Percentiles rank a stretch among this genome's conserved stretches.
These are phyloP conservation scores for Pseudoneurospora amorphoporcata DNA, from an alignment of 495 filamentous ascomycete species.

Conservation along the genomic window DNA sequence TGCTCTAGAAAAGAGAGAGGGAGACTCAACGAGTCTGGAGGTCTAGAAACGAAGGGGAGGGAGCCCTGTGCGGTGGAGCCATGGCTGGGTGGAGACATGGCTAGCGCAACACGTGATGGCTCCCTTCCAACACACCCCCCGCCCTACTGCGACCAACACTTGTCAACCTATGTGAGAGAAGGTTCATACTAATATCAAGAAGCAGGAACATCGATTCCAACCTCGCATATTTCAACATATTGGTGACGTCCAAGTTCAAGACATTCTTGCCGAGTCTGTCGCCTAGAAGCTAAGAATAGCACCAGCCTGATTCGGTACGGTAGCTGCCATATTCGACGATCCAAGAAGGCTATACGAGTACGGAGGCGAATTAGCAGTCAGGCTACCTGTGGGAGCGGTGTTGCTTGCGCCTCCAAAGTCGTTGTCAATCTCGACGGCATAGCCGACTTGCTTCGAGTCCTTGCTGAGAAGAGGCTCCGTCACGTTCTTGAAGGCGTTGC, in stretches of 20 bases:
- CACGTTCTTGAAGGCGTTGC: constrained; percentile 43
- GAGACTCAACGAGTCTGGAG: too few relatives aligned
- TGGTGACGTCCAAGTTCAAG: not conserved
- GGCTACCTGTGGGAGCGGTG: constrained; percentile 35
- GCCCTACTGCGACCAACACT: not conserved
- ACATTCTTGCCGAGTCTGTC: not conserved
- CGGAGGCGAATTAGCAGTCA: constrained; percentile 31
- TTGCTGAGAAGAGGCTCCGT: constrained; percentile 40
- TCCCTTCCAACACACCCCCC: too few relatives aligned
- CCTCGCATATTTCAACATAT: not conserved
- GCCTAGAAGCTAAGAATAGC: constrained; percentile 42
- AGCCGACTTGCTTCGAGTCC: constrained; percentile 43
- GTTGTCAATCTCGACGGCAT: constrained; percentile 40
- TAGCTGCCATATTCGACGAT: constrained; percentile 29
- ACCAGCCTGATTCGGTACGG: constrained; percentile 42
- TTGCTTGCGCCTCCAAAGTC: constrained; percentile 44
- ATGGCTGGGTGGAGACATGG: too few relatives aligned
- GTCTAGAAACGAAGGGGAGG: too few relatives aligned
- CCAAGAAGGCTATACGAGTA: constrained; percentile 43
- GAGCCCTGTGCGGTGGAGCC: too few relatives aligned
- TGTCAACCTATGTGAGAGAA: not conserved
- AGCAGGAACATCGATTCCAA: not conserved
- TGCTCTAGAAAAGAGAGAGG: too few relatives aligned
- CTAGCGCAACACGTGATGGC: too few relatives aligned
- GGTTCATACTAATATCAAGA: not conserved